Conservation (phyloP, 352 stramenopile species). For the Peronospora tabacina region DNA sequence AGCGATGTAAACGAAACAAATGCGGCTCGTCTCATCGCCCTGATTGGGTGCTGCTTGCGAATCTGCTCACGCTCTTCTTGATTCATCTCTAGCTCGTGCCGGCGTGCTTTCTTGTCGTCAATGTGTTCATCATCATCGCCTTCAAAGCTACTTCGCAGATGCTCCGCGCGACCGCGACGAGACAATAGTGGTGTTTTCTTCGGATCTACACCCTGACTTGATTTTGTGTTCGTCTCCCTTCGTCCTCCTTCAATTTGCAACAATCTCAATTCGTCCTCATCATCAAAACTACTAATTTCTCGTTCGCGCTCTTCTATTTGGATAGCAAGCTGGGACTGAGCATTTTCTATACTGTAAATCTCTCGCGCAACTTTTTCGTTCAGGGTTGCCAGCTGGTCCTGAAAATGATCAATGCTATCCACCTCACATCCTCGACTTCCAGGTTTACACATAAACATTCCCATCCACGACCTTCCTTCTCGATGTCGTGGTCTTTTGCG, state of each 20-base stretch:
- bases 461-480: constrained; percentile 37
- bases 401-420: constrained; percentile 59
- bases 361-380: constrained; percentile 55
- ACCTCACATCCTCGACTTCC: constrained; percentile 34
- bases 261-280: constrained; percentile 13
- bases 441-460: constrained; percentile 33
- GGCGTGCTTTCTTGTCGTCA: constrained; percentile 29
- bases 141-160: constrained; percentile 18
- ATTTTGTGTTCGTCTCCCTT: constrained; percentile 7
- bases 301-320: constrained; percentile 30
- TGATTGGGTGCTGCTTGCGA: constrained; percentile 43
- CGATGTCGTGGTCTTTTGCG: constrained; percentile 39
- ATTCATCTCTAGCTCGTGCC: constrained; percentile 36
- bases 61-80: constrained; percentile 41
- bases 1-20: constrained; percentile 78
- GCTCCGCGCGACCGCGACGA: constrained; percentile 5
- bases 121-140: constrained; percentile 20
- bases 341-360: constrained; percentile 52
- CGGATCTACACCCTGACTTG: constrained; percentile 13
- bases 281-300: constrained; percentile 20
- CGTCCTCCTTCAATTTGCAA: constrained; percentile 9
- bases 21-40: constrained; percentile 55
- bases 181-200: constrained; percentile 16
- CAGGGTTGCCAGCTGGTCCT: constrained; percentile 43
- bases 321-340: constrained; percentile 41